Evolutionary conservation across 2,329 filamentous ascomycete genomes (phyloP), one percentile per base, ranked within the genome.

Genomic region (Curvularia spicifera): DNA sequence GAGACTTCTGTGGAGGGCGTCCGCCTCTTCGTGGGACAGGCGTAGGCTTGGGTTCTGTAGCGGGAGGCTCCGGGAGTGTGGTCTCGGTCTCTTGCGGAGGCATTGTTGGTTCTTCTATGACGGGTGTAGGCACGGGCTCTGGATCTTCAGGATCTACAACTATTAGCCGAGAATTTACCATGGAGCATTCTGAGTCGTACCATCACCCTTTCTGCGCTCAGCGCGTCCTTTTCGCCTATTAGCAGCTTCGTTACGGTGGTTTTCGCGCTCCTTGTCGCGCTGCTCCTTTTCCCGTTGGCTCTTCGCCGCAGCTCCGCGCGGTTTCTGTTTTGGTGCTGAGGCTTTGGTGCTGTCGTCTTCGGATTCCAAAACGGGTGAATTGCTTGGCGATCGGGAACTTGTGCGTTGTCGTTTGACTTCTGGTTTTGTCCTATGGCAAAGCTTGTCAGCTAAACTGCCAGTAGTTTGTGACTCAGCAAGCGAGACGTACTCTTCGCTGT

Each of bases 401-500:
- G 93, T 97, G 53, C 94, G 88, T 75, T 92, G 93, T 65, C 94
- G 86, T 80, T 98, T 98, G 48, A 86, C 78, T 60, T 83, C 86
- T 63, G 88, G 85, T 57, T 85, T 87, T 73, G 89, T 89, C 67
- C 92, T 96, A 69, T 61, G 64, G 50, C 56, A 71, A 68, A 71
- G 59, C 59, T 67, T 70, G 72, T 77, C 61, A 77, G 68, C 58
- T 50, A 24, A 18, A n/a, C 54, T 26, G 33, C 40, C 50, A 39
- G 44, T n/a, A 29, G 45, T 28, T 50, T 56, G 39, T 37, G 46
- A 9, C 9, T 54, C 43, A 63, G 55, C 56, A 53, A 63, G 50
- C 53, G 54, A 54, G 28, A 87, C 92, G 78, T 84, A 98, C 94
- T 96, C 91, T 84, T 97, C 93, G 72, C 92, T 97, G 60, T 95